Percentiles rank a stretch among this genome's conserved stretches.
These are phyloP conservation scores for Ogataea trehaloabstinens DNA, from an alignment of 805 yeast species.

Conservation along the genomic window DNA sequence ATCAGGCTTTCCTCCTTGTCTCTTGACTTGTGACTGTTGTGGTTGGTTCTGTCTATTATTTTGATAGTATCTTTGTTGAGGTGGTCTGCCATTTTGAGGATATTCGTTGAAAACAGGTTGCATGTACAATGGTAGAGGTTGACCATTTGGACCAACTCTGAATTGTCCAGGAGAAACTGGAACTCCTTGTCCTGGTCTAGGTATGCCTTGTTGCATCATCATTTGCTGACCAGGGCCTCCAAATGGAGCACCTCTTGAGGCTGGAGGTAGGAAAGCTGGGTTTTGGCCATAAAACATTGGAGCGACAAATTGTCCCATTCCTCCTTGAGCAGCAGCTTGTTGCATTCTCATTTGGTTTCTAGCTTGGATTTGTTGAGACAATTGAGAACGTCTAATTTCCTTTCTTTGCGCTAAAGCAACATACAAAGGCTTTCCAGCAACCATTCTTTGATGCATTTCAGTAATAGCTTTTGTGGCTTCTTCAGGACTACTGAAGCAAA, in stretches of 20 bases:
- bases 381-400: slow-evolving; percentile 95
- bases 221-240: slow-evolving; percentile 79
- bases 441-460: slow-evolving; percentile 97
- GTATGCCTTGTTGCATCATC: slow-evolving; percentile 63
- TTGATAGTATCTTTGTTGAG: slow-evolving; percentile 46
- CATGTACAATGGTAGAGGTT: slow-evolving; percentile 77
- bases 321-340: slow-evolving; percentile 88
- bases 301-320: slow-evolving; percentile 80
- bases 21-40: slow-evolving; percentile 23
- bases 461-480: slow-evolving; percentile 98
- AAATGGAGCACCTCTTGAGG: slow-evolving; percentile 75
- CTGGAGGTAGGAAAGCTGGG: slow-evolving; percentile 71
- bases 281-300: slow-evolving; percentile 87
- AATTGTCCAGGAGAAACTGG: slow-evolving; percentile 58
- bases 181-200: slow-evolving; percentile 59
- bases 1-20: slow-evolving; percentile 25
- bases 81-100: slow-evolving; percentile 57
- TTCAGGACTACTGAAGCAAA: slow-evolving; percentile 95
- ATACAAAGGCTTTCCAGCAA: slow-evolving; percentile 92
- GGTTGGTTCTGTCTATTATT: slow-evolving; percentile 34
- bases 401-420: slow-evolving; percentile 99
- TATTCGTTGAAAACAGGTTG: slow-evolving; percentile 75
- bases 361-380: slow-evolving; percentile 96
- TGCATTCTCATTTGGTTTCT: slow-evolving; percentile 98
- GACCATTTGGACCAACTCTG: slow-evolving; percentile 78